Base-by-base conservation (phyloP, 306 rosid genomes). In the Acmispon strigosus region DNA sequence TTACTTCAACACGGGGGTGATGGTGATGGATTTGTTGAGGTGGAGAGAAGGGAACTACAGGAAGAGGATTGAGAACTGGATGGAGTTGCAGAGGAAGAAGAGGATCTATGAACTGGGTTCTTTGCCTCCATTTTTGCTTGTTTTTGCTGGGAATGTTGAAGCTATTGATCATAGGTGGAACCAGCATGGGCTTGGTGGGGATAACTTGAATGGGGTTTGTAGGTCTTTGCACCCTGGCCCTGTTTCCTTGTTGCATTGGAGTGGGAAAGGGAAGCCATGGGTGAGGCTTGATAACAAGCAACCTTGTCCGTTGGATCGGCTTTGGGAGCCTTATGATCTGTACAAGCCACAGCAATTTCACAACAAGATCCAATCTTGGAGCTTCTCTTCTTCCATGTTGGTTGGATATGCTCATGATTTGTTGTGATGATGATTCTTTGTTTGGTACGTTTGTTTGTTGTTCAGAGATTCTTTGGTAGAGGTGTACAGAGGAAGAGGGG, bases 241-340 rank as follows among this genome's bases (percentile, higher is more conserved):
- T 9, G 98, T 94, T 3, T 87, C 92, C 36, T 70, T 94, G 54
- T 81, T 94, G 4, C 99, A 94, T 76, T 94, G 99, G 99, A 91
- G 97, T 24, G 99, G 99, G 1, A 94, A 94, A 29, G 99, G 99
- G 42, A 94, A 94, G 73, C 99, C 99, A 0, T 94, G 99, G 99
- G 99, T 84, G 2, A 84, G 99, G 69, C 85, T 94, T 3, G 99
- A 94, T 6, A 80, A 71, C 6, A 79, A 82, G 22, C 79, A 85
- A 6, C 86, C 99, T 8, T 94, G 99, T 61, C 89, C 91, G 0
- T 63, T 94, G 24, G 99, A 94, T 66, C 65, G 78, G 3, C 86
- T 94, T 1, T 94, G 98, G 98, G 87, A 87, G 81, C 98, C 98
- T 11, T 94, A 94, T 70, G 98, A 94, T 86, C 87, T 94, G 0